Conservation (phyloP, 2,329 filamentous ascomycete genomes). For the Colletotrichum aenigma region DNA sequence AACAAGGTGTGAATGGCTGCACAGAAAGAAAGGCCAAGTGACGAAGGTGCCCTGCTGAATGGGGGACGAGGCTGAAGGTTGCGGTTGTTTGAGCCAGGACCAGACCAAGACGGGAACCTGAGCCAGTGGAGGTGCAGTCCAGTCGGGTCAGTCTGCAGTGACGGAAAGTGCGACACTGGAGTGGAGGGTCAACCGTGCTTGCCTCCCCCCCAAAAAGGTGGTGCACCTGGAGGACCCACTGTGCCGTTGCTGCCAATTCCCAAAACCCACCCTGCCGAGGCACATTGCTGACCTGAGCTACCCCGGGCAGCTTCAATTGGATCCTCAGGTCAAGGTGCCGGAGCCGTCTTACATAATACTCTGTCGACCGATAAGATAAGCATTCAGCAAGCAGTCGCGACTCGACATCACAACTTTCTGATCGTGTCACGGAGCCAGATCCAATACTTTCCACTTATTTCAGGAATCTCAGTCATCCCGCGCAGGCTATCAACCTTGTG, state of each 20-base stretch:
- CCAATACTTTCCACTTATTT: background rate
- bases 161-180: slow-evolving; percentile 17
- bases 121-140: background rate
- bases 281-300: background rate
- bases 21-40: background rate
- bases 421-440: background rate
- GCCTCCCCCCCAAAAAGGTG: background rate
- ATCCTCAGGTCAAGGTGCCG: background rate
- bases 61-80: slow-evolving; percentile 5
- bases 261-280: background rate
- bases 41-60: background rate
- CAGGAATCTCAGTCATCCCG: background rate
- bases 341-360: background rate
- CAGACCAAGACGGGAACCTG: background rate
- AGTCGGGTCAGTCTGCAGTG: slow-evolving; percentile 9
- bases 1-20: background rate
- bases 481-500: background rate
- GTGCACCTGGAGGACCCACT: background rate
- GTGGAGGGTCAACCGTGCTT: slow-evolving; percentile 9
- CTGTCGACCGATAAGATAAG: background rate
- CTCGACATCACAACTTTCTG: background rate
- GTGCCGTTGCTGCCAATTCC: background rate
- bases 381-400: background rate
- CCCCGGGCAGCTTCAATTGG: background rate
- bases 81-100: background rate